Percentiles rank a stretch among this genome's conserved stretches.
Conservation (phyloP, 2,329 filamentous ascomycete species). For the Fusarium mexicanum region DNA sequence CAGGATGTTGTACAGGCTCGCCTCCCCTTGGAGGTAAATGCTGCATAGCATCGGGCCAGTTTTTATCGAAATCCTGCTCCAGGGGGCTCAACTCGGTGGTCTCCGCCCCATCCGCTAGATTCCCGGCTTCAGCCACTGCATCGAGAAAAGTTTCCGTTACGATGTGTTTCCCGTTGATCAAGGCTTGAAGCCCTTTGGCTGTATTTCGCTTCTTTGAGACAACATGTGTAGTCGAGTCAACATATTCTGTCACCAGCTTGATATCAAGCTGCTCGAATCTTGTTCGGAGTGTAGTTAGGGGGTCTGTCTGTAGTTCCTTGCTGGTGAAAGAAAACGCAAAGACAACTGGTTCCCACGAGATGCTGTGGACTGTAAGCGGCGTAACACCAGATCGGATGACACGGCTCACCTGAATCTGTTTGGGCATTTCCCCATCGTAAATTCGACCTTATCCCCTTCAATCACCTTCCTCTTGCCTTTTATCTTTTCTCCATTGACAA, state of each 20-base stretch:
- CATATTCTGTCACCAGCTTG: conserved; percentile 81
- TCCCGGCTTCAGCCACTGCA: conserved; percentile 71
- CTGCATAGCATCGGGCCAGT: conserved; percentile 80
- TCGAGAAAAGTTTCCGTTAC: conserved; percentile 80
- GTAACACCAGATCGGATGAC: neutral
- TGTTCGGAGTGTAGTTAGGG: conserved; percentile 68
- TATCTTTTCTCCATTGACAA: conserved; percentile 77
- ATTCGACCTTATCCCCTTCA: conserved; percentile 61
- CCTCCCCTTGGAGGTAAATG: conserved; percentile 79
- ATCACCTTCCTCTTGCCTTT: conserved; percentile 69
- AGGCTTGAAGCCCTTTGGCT: conserved; percentile 83
- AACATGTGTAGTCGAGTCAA: conserved; percentile 81
- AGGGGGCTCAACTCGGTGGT: conserved; percentile 64
- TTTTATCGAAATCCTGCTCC: conserved; percentile 80
- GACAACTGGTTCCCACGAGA: conserved; percentile 83
- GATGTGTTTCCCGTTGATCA: conserved; percentile 83
- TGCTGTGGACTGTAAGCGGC: conserved; percentile 55
- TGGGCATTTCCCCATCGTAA: conserved; percentile 78
- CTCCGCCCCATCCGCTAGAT: conserved; percentile 57
- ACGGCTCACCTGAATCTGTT: conserved; percentile 65
- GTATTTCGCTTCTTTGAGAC: conserved; percentile 91
- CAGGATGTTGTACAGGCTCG: conserved; percentile 76
- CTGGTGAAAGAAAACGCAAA: conserved; percentile 81
- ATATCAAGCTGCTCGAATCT: conserved; percentile 87
- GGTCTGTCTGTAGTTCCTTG: conserved; percentile 74